phyloP scores from a whole-genome alignment of 768 basidiomycete species.

The Suillus ampliporus region DNA sequence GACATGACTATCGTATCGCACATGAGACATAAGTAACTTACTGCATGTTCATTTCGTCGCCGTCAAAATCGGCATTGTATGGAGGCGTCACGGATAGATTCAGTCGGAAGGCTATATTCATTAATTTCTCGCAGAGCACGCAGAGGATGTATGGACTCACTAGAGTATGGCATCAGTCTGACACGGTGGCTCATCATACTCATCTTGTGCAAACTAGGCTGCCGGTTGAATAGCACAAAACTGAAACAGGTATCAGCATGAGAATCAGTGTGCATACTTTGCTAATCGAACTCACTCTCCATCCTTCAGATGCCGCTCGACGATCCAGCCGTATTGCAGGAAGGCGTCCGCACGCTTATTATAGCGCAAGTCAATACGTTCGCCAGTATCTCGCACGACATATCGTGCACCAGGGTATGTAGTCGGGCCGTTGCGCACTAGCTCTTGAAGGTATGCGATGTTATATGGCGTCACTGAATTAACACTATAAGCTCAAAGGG shows the following conservation, averaged over 20 bases:
- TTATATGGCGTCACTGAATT: constrained; percentile 93
- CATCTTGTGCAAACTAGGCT: constrained; percentile 99
- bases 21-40: constrained; percentile 51
- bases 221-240: constrained; percentile 95
- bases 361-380: constrained; percentile 95
- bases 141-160: constrained; percentile 53
- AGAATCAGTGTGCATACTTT: background rate
- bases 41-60: constrained; percentile 99
- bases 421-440: constrained; percentile 94
- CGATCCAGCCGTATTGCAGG: constrained; percentile 97
- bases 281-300: constrained; percentile 81
- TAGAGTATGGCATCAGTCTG: constrained; percentile 97
- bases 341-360: constrained; percentile 96
- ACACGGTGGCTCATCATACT: constrained; percentile 99
- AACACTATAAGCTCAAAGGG: constrained; percentile 17
- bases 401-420: constrained; percentile 96
- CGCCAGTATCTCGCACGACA: constrained; percentile 95
- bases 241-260: constrained; percentile 45
- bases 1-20: constrained; percentile 16
- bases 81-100: constrained; percentile 98
- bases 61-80: constrained; percentile 99
- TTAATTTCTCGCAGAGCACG: constrained; percentile 7
- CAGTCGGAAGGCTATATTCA: constrained; percentile 82
- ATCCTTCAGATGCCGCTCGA: constrained; percentile 96
- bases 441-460: constrained; percentile 89